Conservation (phyloP, 768 basidiomycete genomes). For the Suillus clintonianus region DNA sequence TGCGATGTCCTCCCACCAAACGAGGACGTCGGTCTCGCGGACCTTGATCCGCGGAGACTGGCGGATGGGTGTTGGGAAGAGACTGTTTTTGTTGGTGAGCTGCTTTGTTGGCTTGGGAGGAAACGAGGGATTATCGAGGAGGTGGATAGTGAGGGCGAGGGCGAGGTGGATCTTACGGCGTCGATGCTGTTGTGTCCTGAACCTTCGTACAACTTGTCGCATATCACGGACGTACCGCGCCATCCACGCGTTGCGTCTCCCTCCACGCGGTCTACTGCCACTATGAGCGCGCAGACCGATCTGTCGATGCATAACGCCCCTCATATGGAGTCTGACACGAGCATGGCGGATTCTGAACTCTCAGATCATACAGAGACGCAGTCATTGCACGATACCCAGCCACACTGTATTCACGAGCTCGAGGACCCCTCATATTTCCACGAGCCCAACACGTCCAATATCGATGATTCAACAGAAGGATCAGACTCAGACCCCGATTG, state of each 20-base stretch:
- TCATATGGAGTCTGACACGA: constrained; percentile 19
- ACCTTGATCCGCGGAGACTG: constrained; percentile 64
- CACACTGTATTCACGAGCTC: constrained; percentile 60
- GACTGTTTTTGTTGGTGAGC: constrained; percentile 61
- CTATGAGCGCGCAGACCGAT: constrained; percentile 32
- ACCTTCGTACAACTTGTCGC: constrained; percentile 15
- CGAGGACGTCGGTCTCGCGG: constrained; percentile 62
- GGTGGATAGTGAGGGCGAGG: constrained; percentile 9
- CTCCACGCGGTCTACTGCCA: constrained; percentile 36
- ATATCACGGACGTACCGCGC: constrained; percentile 30
- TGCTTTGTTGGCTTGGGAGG: constrained; percentile 70
- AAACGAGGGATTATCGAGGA: constrained; percentile 37
- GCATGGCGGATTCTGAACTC: constrained; percentile 3
- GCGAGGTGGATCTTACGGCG: constrained; percentile 21
- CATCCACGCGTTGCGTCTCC: constrained; percentile 35
- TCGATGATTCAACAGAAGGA: constrained; percentile 1
- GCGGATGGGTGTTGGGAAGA: constrained; percentile 69
- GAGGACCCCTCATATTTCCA: constrained; percentile 35
- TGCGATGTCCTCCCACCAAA: constrained; percentile 60
- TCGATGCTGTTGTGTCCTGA: constrained; percentile 30
- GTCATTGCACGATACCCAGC: constrained; percentile 15
- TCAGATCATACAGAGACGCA: background rate
- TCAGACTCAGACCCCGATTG: constrained; percentile 4
- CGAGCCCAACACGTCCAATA: constrained; percentile 5
- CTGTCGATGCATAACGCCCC: constrained; percentile 30